Base-by-base conservation (phyloP, 2,329 filamentous ascomycete species). In the Ilyonectria sp. region DNA sequence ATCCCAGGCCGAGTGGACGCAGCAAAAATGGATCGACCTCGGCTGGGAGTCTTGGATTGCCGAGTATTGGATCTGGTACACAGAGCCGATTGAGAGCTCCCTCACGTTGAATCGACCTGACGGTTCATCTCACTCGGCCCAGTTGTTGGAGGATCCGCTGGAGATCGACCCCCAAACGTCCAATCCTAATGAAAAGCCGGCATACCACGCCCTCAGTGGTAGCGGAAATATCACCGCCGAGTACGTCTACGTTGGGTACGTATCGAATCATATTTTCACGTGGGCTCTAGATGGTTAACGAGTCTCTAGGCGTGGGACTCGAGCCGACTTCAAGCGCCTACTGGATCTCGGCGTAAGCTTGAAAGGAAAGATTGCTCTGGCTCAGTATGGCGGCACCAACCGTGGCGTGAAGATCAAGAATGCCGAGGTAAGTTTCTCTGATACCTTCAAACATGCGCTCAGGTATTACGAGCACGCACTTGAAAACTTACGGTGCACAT, bases 11-110 rank as follows among this genome's bases (percentile, higher is more conserved):
- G 71, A 71, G 2, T 73, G 71, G 71, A 72, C 70, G 2, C 69
- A 71, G 53, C 47, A 69, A 9, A 71, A 73, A 1, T 73, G 71
- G 71, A 71, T 60, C 0, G 69, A 71, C 3, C 26, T 53, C 1
- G 70, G 71, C 0, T 73, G 71, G 68, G 70, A 72, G 2, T 71
- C 70, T 0, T 71, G 68, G 61, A 72, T 73, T 2, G 66, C 67
- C 2, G 71, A 73, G 52, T 73, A 73, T 15, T 72, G 69, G 68
- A 71, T 72, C 1, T 71, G 60, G 19, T 73, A 72, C 1, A 73
- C 70, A 1, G 71, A 72, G 0, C 71, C 71, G 0, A 67, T 67
- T 8, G 70, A 73, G 26, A 73, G 65, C n/a, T 71, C 70, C 0
- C 35, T 73, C 1, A 71, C 29, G 4, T n/a, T 73, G 10, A 71